Conservation (phyloP, 2,329 filamentous ascomycete species). For the Aspergillus carbonarius region DNA sequence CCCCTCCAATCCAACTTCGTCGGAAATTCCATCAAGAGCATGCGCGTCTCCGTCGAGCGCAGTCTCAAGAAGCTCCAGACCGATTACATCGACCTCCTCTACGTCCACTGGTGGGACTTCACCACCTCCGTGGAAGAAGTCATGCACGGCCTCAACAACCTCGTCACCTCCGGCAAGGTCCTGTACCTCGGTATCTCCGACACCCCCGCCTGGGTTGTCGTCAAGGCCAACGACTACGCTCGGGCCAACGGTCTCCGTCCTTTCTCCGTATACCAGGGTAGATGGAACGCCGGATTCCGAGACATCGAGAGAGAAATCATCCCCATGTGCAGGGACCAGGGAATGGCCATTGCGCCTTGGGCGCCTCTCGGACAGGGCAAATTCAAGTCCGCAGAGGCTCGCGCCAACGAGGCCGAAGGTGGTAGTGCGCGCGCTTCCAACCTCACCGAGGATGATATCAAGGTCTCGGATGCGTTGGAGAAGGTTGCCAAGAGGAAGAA, state of each 20-base stretch:
- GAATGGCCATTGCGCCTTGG: slow-evolving; percentile 15
- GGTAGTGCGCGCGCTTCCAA: background rate
- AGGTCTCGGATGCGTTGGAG: slow-evolving; percentile 11
- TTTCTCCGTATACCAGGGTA: slow-evolving; percentile 11
- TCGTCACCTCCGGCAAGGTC: slow-evolving; percentile 11
- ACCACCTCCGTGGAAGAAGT: slow-evolving; percentile 13
- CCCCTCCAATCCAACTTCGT: slow-evolving; percentile 37
- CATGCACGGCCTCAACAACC: slow-evolving; percentile 13
- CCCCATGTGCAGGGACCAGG: slow-evolving; percentile 13
- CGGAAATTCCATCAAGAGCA: slow-evolving; percentile 46
- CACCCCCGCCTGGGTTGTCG: slow-evolving; percentile 12
- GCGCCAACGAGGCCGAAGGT: background rate
- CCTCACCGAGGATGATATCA: slow-evolving; percentile 8
- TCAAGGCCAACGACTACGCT: slow-evolving; percentile 16
- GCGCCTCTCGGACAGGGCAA: slow-evolving; percentile 8
- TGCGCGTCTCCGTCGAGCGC: slow-evolving; percentile 46
- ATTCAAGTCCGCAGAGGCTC: slow-evolving; percentile 7
- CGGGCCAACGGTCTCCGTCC: slow-evolving; percentile 11
- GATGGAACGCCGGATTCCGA: slow-evolving; percentile 11
- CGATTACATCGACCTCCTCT: slow-evolving; percentile 46
- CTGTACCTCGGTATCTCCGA: slow-evolving; percentile 15
- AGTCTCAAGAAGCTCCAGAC: slow-evolving; percentile 51
- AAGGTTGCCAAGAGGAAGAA: slow-evolving; percentile 7
- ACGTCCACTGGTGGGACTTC: slow-evolving; percentile 17
- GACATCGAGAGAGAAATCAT: slow-evolving; percentile 14